Evolutionary conservation across 129 eudicot species (phyloP), one percentile per base, ranked within the genome.

Genomic region (Daucus carota): DNA sequence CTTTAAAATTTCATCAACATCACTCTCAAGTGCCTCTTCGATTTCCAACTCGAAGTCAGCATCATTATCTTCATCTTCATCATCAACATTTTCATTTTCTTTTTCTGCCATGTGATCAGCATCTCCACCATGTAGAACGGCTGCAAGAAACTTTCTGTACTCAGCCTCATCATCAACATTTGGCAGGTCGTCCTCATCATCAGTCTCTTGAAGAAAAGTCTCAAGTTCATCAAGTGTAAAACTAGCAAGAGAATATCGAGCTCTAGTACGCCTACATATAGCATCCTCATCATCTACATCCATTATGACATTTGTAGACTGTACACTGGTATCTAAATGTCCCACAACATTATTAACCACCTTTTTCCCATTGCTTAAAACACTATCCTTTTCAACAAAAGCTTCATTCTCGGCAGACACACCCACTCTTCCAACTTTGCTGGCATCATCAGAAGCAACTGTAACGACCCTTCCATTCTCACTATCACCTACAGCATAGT

Each of bases 21-120:
- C 98, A 79, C 98, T 93, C 84, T 84, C 97, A 45, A 93, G 90
- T 57, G 98, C 98, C 83, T 93, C 98, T 81, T 90, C 98, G 74
- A 93, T 87, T 82, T 93, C 98, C 76, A 93, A 87, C 89, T 93
- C 98, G 74, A 93, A 93, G 78, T 93, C 98, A 8, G 97, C 98
- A 80, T 93, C 98, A 43, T 89, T 93, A 72, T 92, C 98, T 83
- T 90, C 97, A 78, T 93, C 98, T 72, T 90, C 96, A 29, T 93
- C 98, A 77, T 93, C 92, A 32, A 77, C 79, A 84, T 77, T 84
- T 74, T 82, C 95, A 59, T 71, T 86, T 70, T 36, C 92, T 74
- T 79, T 84, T 34, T 80, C 75, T 77, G 75, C 84, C 34, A 76
- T 79, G 48, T 79, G 71, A 73, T 82, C 87, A 60, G 66, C 79